Evolutionary conservation across 768 basidiomycete species (phyloP), one percentile per base, ranked within the genome.

Genomic region (Podaxis mareebaensis): DNA sequence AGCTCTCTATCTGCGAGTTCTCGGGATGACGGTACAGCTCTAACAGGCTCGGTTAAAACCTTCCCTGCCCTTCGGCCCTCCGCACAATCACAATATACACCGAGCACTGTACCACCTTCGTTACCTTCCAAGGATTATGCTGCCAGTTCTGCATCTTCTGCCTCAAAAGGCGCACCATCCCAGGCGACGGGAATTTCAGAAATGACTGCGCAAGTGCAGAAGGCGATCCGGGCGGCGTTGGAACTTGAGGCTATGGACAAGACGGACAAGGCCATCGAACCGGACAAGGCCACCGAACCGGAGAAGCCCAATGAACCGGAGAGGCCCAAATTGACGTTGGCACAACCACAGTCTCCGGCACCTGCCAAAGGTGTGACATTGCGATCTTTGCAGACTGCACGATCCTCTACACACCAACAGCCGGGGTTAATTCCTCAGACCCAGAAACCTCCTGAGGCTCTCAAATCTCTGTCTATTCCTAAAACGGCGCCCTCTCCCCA

Each of bases 41-140:
- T 83, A 38, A 76, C 84, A 0, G 85, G 84, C 3, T 87, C 90
- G 26, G 79, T 89, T n/a, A 83, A 86, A 67, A 92, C 91, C 1
- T 92, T 88, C 69, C 88, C 90, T 24, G 80, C 70, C 17, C 78
- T 92, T 64, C 86, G 91, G 17, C 91, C 90, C n/a, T 81, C 87
- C 28, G 71, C 85, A 2, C 80, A 83, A 54, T 92, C 90, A 15
- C 69, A 77, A 24, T 69, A 46, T n/a, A 38, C 77, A 11, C 72
- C 76, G 17, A 79, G 75, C 65, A 75, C 79, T n/a, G 66, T 72
- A 38, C 70, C 67, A 1, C 74, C 79, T 1, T 71, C 65, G 24
- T 46, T 65, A 4, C 20, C n/a, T 28, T 67, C 72, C 10, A 72
- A 61, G 69, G 66, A 65, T 63, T 73, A 26, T 70, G 66, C 77